Conservation (phyloP, 2,329 filamentous ascomycete species). For the Meredithiella fracta region DNA sequence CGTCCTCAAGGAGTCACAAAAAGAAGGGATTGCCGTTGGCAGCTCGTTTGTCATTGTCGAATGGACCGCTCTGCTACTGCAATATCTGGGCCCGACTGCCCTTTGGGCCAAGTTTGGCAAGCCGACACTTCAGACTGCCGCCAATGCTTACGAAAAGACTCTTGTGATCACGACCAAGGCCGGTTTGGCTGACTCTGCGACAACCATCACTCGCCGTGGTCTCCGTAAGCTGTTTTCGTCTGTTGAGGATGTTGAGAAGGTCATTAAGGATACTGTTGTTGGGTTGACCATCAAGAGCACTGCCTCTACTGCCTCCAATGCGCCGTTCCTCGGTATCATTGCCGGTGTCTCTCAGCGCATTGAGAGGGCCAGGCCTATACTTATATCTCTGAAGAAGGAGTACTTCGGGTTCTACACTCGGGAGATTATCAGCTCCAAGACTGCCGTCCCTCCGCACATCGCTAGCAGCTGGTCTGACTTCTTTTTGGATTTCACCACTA, state of each 20-base stretch:
- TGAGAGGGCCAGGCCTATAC: conserved; percentile 39
- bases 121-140: conserved; percentile 52
- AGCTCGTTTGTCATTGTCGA: conserved; percentile 81
- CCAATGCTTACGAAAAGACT: conserved; percentile 63
- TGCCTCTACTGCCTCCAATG: conserved; percentile 50
- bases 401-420: conserved; percentile 73
- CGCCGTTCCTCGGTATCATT: conserved; percentile 66
- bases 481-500: conserved; percentile 56
- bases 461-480: conserved; percentile 64
- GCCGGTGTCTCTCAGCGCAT: conserved; percentile 73
- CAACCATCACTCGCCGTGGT: conserved; percentile 63
- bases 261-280: conserved; percentile 45
- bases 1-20: conserved; percentile 57
- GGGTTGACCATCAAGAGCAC: conserved; percentile 52
- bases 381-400: conserved; percentile 47
- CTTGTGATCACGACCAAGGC: conserved; percentile 46
- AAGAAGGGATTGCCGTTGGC: conserved; percentile 57
- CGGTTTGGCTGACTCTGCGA: conserved; percentile 53
- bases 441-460: conserved; percentile 52
- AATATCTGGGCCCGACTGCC: conserved; percentile 45
- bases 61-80: conserved; percentile 71
- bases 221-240: conserved; percentile 56
- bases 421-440: conserved; percentile 69
- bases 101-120: conserved; percentile 48
- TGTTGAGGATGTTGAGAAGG: conserved; percentile 39